Base-by-base conservation (phyloP, 306 rosid species). In the Oemleria cerasiformis region DNA sequence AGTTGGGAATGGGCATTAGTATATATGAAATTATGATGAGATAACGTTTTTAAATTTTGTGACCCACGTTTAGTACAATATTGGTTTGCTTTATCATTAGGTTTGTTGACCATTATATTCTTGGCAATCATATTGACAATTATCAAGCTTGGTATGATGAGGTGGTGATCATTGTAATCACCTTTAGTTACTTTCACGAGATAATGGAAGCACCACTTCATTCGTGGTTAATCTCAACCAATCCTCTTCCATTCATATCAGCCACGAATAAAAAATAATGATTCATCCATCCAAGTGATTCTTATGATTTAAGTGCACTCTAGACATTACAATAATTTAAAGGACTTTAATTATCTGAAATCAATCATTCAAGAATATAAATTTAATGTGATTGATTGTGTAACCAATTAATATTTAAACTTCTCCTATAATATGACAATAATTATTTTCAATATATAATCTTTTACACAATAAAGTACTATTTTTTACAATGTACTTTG, bases 191-290 rank as follows among this genome's bases (percentile, higher is more conserved):
- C 39, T 23, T 56, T 23, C 10, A 56, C 55, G 21, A 65, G 40
- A 45, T 65, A 65, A 7, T 45, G 56, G 56, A 45, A 20, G 7
- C 10, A 23, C 70, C 70, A 65, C 70, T 65, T 30, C 36, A 30
- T 30, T 30, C 30, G 30, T 25, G 30, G 1, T 25, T 25, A 25
- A 12, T 41, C 34, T 39, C 67, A 8, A 15, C 12, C 30, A 3
- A 45, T 10, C 50, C 8, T 9, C 50, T 61, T 9, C 13, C 13
- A 61, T 20, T 21, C 5, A 55, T 38, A n/a, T 64, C 23, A 19
- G 36, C 49, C 67, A 39, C 49, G 36, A 30, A 30, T 30, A 30
- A 30, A 30, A 1, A 1, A 30, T 30, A 30, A 30, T 30, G 3
- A 30, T 30, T 4, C 36, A 30, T 30, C 36, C 2, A 25, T 30